phyloP scores from a whole-genome alignment of 2,329 filamentous ascomycete species.

The Talaromyces sp. region DNA sequence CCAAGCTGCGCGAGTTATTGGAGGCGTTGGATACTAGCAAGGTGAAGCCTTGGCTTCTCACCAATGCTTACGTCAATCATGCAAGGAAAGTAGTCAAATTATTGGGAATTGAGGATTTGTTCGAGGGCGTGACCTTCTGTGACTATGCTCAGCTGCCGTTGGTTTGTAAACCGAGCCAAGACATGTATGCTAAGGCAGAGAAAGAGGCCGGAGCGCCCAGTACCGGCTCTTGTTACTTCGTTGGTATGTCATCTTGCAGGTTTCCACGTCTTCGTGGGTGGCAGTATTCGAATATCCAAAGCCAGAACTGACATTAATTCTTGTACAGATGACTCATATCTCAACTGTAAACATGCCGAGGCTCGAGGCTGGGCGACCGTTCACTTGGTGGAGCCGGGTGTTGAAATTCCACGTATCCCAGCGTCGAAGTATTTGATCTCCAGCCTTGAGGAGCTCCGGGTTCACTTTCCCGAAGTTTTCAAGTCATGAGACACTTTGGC shows the following conservation, averaged over 20 bases:
- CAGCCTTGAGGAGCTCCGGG: slow-evolving; percentile 73
- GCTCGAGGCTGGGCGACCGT: slow-evolving; percentile 82
- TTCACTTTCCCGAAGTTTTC: slow-evolving; percentile 83
- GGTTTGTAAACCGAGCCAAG: slow-evolving; percentile 81
- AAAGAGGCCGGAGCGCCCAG: slow-evolving; percentile 72
- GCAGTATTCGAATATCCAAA: background rate
- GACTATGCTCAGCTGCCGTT: slow-evolving; percentile 77
- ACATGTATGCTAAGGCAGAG: slow-evolving; percentile 91
- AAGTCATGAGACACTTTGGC: slow-evolving; percentile 46
- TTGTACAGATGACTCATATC: slow-evolving; percentile 72
- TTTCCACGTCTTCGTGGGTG: background rate
- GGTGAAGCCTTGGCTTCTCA: slow-evolving; percentile 90
- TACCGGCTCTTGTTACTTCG: slow-evolving; percentile 80
- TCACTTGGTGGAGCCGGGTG: slow-evolving; percentile 79
- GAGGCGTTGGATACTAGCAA: slow-evolving; percentile 80
- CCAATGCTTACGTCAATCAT: slow-evolving; percentile 92
- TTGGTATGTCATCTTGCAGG: slow-evolving; percentile 64
- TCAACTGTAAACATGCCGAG: slow-evolving; percentile 78
- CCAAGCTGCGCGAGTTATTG: slow-evolving; percentile 73
- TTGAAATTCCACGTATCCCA: slow-evolving; percentile 63
- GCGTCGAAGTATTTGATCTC: slow-evolving; percentile 76
- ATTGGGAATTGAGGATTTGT: slow-evolving; percentile 80
- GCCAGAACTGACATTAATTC: slow-evolving; percentile 16
- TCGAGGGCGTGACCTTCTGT: slow-evolving; percentile 94
- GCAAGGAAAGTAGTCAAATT: slow-evolving; percentile 79